Conservation (phyloP, 1,284 basidiomycete genomes). For the Ganoderma meredithae region DNA sequence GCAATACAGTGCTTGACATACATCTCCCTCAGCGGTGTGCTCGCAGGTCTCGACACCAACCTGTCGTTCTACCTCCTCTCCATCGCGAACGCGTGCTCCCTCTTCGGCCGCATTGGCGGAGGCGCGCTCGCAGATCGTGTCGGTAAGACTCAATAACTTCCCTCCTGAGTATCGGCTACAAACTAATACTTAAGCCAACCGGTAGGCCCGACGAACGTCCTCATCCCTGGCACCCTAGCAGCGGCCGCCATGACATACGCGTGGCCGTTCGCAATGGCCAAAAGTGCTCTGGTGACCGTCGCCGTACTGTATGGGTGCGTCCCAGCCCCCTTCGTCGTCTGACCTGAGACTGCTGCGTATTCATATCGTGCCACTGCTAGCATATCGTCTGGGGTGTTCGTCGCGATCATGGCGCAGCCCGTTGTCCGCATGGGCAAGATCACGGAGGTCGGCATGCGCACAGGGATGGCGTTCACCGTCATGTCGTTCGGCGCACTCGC, state of each 20-base stretch:
- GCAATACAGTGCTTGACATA: conserved; percentile 53
- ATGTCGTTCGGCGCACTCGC: conserved; percentile 52
- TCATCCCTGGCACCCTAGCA: conserved; percentile 57
- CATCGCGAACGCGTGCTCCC: conserved; percentile 53
- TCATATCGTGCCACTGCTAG: conserved; percentile 38
- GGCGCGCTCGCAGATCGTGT: conserved; percentile 50
- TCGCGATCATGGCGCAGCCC: conserved; percentile 61
- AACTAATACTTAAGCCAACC: conserved; percentile 12
- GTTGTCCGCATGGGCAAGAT: conserved; percentile 62
- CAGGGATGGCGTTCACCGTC: conserved; percentile 61
- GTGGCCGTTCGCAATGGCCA: conserved; percentile 60
- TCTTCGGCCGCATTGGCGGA: conserved; percentile 48
- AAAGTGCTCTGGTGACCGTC: conserved; percentile 52
- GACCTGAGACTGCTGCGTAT: too few relatives aligned
- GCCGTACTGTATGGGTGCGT: conserved; percentile 60
- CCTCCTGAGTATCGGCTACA: not conserved
- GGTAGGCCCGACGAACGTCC: conserved; percentile 59
- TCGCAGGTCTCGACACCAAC: conserved; percentile 45
- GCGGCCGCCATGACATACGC: conserved; percentile 60
- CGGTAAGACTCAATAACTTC: conserved; percentile 35
- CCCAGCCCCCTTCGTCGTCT: too few relatives aligned
- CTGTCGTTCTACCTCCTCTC: conserved; percentile 55
- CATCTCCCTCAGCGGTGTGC: conserved; percentile 50
- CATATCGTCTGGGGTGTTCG: conserved; percentile 61
- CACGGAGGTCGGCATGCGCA: conserved; percentile 62